Conservation (phyloP, 1,139 yeast species). For the Debaryomyces nepalensis region DNA sequence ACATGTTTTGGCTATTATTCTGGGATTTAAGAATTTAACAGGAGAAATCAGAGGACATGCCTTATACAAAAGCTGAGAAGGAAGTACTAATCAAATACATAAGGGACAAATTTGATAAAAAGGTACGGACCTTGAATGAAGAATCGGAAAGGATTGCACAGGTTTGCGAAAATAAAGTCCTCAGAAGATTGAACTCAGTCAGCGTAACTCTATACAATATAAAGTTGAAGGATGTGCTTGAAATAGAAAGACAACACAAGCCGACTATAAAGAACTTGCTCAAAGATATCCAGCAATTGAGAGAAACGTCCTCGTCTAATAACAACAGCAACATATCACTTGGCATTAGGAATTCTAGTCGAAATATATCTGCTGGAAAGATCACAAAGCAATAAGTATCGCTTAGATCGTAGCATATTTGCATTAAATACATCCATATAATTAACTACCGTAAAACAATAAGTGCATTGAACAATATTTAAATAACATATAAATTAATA, state of each 20-base stretch:
- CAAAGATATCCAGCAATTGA: slow-evolving; percentile 32
- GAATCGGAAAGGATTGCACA: slow-evolving; percentile 24
- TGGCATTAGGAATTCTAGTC: neutral
- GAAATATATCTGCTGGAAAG: slow-evolving; percentile 4
- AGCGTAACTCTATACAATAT: slow-evolving; percentile 48
- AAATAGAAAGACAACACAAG: slow-evolving; percentile 47
- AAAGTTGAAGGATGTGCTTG: slow-evolving; percentile 42
- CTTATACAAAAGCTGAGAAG: slow-evolving; percentile 42
- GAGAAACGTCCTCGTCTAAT: slow-evolving; percentile 9
- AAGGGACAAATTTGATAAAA: slow-evolving; percentile 25
- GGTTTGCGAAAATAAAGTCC: slow-evolving; percentile 33
- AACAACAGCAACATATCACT: neutral
- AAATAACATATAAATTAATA: slow-evolving; percentile 11
- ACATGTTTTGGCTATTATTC: slow-evolving; percentile 3
- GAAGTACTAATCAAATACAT: slow-evolving; percentile 35
- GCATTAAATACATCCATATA: slow-evolving; percentile 1
- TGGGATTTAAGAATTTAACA: too few relatives aligned
- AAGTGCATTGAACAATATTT: slow-evolving; percentile 7
- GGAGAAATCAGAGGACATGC: slow-evolving; percentile 21
- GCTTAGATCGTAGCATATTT: neutral
- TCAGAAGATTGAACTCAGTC: slow-evolving; percentile 43
- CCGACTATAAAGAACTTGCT: slow-evolving; percentile 34
- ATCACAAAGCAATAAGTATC: slow-evolving; percentile 2
- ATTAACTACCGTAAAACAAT: neutral
- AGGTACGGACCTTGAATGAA: slow-evolving; percentile 23